Conservation (phyloP, 2,329 filamentous ascomycete genomes). For the Nemania abortiva region DNA sequence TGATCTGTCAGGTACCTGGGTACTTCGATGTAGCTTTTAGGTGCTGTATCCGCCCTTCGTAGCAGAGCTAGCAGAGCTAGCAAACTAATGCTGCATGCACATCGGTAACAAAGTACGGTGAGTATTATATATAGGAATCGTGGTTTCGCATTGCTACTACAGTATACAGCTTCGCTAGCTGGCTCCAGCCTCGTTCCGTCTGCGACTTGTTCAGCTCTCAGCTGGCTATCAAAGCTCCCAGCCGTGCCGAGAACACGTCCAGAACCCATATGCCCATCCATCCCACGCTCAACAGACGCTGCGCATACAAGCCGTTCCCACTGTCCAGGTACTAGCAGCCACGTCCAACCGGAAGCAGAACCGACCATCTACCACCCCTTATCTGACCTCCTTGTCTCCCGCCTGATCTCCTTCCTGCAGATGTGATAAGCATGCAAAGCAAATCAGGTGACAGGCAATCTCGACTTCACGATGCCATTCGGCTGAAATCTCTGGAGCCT, state of each 20-base stretch:
- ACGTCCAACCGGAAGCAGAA: conserved; percentile 38
- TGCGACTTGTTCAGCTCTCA: background rate
- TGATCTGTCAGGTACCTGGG: background rate
- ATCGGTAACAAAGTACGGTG: conserved; percentile 4
- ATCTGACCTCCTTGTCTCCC: conserved; percentile 37
- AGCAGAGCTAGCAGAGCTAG: background rate
- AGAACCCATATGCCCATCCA: background rate
- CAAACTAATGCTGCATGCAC: background rate
- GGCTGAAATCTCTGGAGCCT: background rate
- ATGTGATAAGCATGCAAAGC: conserved; percentile 30
- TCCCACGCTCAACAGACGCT: conserved; percentile 26
- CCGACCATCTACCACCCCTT: conserved; percentile 37
- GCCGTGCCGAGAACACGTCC: conserved; percentile 13
- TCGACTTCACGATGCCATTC: conserved; percentile 32
- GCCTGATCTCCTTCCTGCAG: conserved; percentile 36
- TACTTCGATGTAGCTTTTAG: background rate
- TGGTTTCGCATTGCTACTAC: background rate
- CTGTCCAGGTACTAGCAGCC: conserved; percentile 28
- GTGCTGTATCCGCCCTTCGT: background rate
- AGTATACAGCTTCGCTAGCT: background rate
- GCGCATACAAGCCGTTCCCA: conserved; percentile 20
- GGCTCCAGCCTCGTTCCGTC: conserved; percentile 21
- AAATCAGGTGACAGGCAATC: conserved; percentile 36
- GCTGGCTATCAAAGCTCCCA: conserved; percentile 6
- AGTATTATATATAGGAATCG: background rate